These are phyloP conservation scores for Ustilago bromivora DNA, from an alignment of 1,284 basidiomycete species.

Conservation along the genomic window DNA sequence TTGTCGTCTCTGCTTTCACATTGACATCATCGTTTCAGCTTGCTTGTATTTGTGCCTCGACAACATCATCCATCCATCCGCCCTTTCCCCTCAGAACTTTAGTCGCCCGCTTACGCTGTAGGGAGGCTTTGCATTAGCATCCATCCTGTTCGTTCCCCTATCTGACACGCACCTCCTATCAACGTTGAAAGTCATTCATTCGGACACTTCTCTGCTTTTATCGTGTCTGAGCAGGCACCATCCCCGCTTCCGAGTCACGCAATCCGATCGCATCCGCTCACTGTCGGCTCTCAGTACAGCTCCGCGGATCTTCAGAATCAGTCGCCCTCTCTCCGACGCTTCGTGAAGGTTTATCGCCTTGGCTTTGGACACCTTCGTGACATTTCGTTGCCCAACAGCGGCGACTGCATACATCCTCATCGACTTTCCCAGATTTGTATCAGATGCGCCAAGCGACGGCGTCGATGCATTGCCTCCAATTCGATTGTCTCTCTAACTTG, in stretches of 20 bases:
- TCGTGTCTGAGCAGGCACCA: background rate
- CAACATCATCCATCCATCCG: constrained; percentile 4
- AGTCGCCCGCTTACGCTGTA: no score
- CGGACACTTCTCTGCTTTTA: background rate
- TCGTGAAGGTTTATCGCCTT: background rate
- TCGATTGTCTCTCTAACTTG: background rate
- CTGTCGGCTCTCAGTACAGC: background rate
- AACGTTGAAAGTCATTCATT: background rate
- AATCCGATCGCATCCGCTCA: background rate
- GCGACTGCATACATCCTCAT: background rate
- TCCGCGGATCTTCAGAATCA: background rate
- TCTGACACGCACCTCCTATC: background rate
- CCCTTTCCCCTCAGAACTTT: background rate
- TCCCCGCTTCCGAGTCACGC: background rate
- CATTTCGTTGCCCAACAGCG: background rate
- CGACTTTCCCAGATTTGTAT: background rate
- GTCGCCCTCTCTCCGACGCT: background rate
- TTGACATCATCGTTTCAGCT: background rate
- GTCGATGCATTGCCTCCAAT: background rate
- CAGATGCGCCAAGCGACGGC: background rate
- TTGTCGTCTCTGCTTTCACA: background rate
- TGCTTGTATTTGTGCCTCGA: constrained; percentile 29
- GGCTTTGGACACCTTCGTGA: background rate
- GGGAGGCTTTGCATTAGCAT: constrained; percentile 1
- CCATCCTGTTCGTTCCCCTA: background rate